Base-by-base conservation (phyloP, 495 filamentous ascomycete genomes). In the Penicillium bialowiezense region DNA sequence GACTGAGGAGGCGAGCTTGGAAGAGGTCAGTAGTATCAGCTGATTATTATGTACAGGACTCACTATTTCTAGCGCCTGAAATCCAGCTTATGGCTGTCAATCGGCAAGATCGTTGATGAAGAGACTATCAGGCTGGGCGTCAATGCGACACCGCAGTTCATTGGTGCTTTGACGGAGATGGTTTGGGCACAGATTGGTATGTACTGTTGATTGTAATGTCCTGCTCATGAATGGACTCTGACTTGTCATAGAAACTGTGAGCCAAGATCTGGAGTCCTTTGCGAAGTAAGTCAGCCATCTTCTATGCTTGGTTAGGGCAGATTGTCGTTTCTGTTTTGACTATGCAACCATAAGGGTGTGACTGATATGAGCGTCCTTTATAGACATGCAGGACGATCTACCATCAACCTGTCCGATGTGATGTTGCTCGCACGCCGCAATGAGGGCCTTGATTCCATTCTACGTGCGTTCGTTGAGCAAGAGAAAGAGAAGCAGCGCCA, bases 141-240 rank as follows among this genome's bases (percentile, higher is more conserved):
- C 50, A 96, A 92, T 67, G 90, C 91, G 2, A 97, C 91, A 1
- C 91, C 91, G 6, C 91, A 97, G 62, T 98, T 97, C 69, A 97
- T 96, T 57, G 91, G 83, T 8, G 90, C 90, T 0, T 68, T 97
- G 63, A 95, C 89, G 0, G 91, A 97, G 70, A 76, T 97, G 75
- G 86, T 92, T 20, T 97, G 87, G 87, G 73, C 81, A 10, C 93
- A 98, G 55, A 88, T 96, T 48, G 88, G 90, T 90, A 78, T 56
- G 67, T 56, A 45, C 19, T 45, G 4, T 3, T 26, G 47, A 36
- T 33, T 29, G 29, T 52, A 50, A 51, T 34, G n/a, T n/a, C n/a
- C n/a, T 44, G 34, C 58, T 58, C 26, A 18, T 41, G 6, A 8
- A 2, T 23, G 14, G 10, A n/a, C 6, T 17, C 52, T 65, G 18